Base-by-base conservation (phyloP, 2,329 filamentous ascomycete genomes). In the Epichloe sylvatica region DNA sequence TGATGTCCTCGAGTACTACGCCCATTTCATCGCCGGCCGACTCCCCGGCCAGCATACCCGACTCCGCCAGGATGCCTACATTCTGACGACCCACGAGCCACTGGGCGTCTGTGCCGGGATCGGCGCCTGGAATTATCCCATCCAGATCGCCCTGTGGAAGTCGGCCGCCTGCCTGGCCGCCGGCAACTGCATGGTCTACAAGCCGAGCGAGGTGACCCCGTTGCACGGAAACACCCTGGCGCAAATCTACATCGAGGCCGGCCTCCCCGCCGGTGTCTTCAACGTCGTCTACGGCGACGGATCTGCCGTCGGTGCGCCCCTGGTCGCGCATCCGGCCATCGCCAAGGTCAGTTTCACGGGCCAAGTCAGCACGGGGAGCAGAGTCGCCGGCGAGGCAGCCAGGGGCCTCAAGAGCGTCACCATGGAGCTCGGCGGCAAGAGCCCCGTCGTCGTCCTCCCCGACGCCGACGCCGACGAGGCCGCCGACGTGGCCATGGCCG, bases 341-440 rank as follows among this genome's bases (percentile, higher is more conserved):
- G 82, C 84, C 53, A 94, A 94, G 69, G 86, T 94, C 59, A 88
- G 83, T 61, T 94, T 94, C 69, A 94, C 88, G 0, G 88, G 88
- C 17, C 87, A 94, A 63, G 87, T 94, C 25, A 76, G 79, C 52
- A 94, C 88, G 0, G 88, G 89, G 13, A 78, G 79, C 67, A 91
- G 87, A 63, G 88, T 95, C 9, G 87, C 88, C 9, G 78, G 77
- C 41, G 72, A 81, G 36, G 88, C 88, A 3, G 83, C 84, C 1
- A 79, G 78, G 34, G 79, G 78, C 57, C 89, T 94, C 84, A 94
- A 94, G 68, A 88, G 89, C 62, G 83, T 92, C 45, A 94, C 89
- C 19, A 90, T 94, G 84, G 89, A 95, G 68, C 76, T 94, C 0
- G 89, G 89, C 49, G 89, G 89, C 46, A 94, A 94, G 70, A 88